Percentiles rank a stretch among this genome's conserved stretches.
Evolutionary conservation across 176 grass and related monocot species (phyloP).

Genomic region (Bolboschoenus planiculmis): DNA sequence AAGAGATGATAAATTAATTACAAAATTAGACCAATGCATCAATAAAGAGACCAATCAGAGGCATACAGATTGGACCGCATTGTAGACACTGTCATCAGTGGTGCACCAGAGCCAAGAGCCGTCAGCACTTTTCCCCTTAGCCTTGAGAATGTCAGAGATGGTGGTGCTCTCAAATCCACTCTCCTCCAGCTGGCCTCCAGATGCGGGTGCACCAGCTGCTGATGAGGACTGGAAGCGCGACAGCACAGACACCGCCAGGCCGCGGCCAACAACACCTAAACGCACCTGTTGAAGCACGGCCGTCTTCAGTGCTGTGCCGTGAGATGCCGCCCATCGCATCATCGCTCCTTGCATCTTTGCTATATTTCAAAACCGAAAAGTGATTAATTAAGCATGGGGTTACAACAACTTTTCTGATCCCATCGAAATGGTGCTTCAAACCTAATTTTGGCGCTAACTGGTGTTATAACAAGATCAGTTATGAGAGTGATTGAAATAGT

Average conservation of each 20-base stretch:
- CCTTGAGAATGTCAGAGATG: slow-evolving; percentile 68
- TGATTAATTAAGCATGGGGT: neutral
- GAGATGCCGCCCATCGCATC: slow-evolving; percentile 8
- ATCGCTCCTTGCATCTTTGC: slow-evolving; percentile 23
- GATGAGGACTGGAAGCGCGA: slow-evolving; percentile 5
- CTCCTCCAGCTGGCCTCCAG: slow-evolving; percentile 43
- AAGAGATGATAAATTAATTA: neutral
- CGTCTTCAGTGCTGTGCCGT: slow-evolving; percentile 18
- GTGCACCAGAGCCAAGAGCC: slow-evolving; percentile 99
- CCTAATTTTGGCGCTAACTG: neutral
- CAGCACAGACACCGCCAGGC: neutral
- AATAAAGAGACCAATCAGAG: neutral
- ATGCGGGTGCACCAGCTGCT: slow-evolving; percentile 39
- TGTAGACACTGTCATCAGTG: slow-evolving; percentile 80
- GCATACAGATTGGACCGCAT: slow-evolving; percentile 92
- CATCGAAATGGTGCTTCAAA: neutral
- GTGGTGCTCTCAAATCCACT: slow-evolving; percentile 82
- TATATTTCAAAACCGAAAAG: neutral
- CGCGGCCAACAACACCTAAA: neutral
- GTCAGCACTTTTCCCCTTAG: slow-evolving; percentile 81
- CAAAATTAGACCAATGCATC: neutral
- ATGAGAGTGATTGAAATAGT: neutral
- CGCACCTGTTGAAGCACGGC: slow-evolving; percentile 8
- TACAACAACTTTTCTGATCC: neutral
- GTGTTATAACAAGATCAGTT: neutral